Base-by-base conservation (phyloP, 352 stramenopile species). In the Pythium rhizo-oryzae region DNA sequence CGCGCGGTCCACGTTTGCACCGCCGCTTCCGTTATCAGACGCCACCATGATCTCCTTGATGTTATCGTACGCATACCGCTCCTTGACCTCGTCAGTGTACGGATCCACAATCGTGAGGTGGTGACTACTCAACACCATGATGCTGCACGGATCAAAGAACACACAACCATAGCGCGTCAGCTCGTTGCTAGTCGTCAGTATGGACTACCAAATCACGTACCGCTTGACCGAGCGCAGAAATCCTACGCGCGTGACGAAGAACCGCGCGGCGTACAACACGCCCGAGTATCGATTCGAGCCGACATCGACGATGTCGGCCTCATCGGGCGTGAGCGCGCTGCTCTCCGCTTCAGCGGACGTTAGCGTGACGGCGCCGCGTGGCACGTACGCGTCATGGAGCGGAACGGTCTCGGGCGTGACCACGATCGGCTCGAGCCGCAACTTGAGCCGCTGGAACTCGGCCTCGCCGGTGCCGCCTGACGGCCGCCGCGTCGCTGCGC, bases 21-120 rank as follows among this genome's bases (percentile, higher is more conserved):
- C 80, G 24, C 68, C 63, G 54, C 83, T 81, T 58, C 84, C 81
- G 39, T 71, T 84, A 54, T 94, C 85, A 4, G 81, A 81, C 12
- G 87, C 85, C 35, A 93, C 78, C 25, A 84, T 94, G 59, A 95
- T 93, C 72, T 95, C 89, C 62, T 92, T 94, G 61, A 96, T 96
- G 65, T 93, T 93, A 61, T 93, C 85, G 62, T 93, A 96, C 41
- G 85, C 79, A 53, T 93, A 94, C 33, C 85, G 86, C 67, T 96
- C 89, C 54, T 93, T 94, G 28, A 94, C 85, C 65, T 94, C 85
- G 30, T 95, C 89, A 5, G 83, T 90, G 67, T 93, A 92, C 44
- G 89, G 89, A 54, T 96, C 89, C 39, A 94, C 77, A 43, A 94
- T 87, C 11, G 85, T 94, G 67, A 96, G 63, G 65, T 96, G 85